phyloP scores from a whole-genome alignment of 768 basidiomycete genomes.

The Agrocybe praecox region DNA sequence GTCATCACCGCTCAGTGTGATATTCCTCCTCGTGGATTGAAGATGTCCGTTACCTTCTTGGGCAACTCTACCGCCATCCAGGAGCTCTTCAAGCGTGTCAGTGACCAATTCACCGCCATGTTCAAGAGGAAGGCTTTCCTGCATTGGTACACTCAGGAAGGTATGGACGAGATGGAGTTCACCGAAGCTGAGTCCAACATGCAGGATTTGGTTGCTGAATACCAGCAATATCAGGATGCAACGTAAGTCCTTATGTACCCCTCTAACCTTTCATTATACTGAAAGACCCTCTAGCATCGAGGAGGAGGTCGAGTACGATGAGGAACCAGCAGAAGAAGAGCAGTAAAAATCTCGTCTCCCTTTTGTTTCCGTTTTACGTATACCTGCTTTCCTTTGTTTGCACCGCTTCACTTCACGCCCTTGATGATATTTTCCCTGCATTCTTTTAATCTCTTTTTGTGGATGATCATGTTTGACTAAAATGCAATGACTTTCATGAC shows the following conservation, averaged over 20 bases:
- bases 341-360: conserved; percentile 25
- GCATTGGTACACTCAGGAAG: conserved; percentile 99
- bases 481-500: conserved; percentile 26
- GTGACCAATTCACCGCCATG: conserved; percentile 99
- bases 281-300: conserved; percentile 57
- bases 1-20: conserved; percentile 98
- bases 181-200: conserved; percentile 99
- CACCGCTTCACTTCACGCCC: conserved; percentile 24
- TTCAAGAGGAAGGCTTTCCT: conserved; percentile 98
- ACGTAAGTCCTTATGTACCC: conserved; percentile 57
- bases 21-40: conserved; percentile 92
- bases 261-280: not conserved
- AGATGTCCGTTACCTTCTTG: conserved; percentile 97
- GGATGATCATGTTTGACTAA: conserved; percentile 33
- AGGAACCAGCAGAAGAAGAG: conserved; percentile 71
- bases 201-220: conserved; percentile 98
- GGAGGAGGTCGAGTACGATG: conserved; percentile 90
- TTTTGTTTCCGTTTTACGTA: conserved; percentile 9
- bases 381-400: conserved; percentile 12
- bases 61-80: conserved; percentile 98
- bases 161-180: conserved; percentile 99
- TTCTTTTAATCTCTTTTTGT: conserved; percentile 26
- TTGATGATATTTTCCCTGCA: conserved; percentile 33
- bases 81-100: conserved; percentile 98
- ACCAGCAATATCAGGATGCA: conserved; percentile 95